A percentile compares a stretch with the other conserved stretches of the same genome.
Conservation (phyloP, 129 eudicot genomes). For the Kitagawia praeruptora region DNA sequence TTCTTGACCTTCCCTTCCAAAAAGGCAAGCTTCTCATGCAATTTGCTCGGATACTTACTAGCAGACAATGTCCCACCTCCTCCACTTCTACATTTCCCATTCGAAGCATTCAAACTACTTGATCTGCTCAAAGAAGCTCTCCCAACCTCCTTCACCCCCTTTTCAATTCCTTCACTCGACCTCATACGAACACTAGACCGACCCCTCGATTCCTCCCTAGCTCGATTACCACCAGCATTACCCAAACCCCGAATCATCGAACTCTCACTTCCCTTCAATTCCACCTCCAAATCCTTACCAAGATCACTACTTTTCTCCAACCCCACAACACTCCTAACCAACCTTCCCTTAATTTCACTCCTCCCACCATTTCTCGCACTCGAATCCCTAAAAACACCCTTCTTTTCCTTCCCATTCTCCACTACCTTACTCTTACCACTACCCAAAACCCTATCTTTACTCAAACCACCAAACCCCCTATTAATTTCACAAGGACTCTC, state of each 20-base stretch:
- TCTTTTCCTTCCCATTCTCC: constrained; percentile 9
- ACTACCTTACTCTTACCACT: constrained; percentile 27
- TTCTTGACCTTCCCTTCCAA: constrained; percentile 90
- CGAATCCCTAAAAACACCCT: not conserved
- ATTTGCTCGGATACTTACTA: constrained; percentile 51
- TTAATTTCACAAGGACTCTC: constrained; percentile 71
- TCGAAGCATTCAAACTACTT: constrained; percentile 19
- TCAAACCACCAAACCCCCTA: constrained; percentile 32
- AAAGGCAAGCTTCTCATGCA: constrained; percentile 90
- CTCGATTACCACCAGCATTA: constrained; percentile 13
- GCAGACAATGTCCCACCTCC: constrained; percentile 8
- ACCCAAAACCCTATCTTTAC: constrained; percentile 48
- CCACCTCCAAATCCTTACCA: constrained; percentile 3
- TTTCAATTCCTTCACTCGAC: constrained; percentile 17
- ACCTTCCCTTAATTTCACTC: not conserved
- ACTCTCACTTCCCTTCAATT: constrained; percentile 11
- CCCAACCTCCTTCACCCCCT: constrained; percentile 20
- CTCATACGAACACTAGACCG: constrained; percentile 23
- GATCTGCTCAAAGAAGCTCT: constrained; percentile 22
- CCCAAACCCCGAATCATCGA: not conserved
- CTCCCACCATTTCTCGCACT: not conserved
- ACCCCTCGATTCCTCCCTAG: constrained; percentile 20
- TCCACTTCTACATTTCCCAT: constrained; percentile 26
- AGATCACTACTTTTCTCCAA: constrained; percentile 1
- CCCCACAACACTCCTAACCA: not conserved